A percentile compares a stretch with the other conserved stretches of the same genome.
Conservation (phyloP, 441 rosid species). For the Kokia cookei region DNA sequence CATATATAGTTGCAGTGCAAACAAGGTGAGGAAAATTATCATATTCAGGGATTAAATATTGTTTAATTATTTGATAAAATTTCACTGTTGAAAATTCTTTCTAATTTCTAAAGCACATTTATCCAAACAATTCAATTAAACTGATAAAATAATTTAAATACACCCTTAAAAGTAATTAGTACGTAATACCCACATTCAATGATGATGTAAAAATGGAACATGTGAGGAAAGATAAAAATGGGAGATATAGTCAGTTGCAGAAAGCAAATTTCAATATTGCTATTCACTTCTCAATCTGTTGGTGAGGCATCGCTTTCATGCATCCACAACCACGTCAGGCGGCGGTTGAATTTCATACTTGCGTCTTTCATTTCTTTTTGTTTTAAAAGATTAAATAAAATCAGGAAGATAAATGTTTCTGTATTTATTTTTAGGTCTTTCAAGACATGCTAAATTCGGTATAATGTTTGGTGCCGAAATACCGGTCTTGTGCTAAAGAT, state of each 20-base stretch:
- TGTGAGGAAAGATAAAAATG: too few species aligned
- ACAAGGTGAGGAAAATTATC: too few species aligned
- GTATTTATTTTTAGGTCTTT: constrained; percentile 12
- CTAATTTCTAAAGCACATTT: too few species aligned
- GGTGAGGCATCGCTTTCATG: neutral
- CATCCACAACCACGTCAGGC: neutral
- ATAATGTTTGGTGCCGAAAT: constrained; percentile 32
- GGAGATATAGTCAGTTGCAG: neutral
- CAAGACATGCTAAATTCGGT: constrained; percentile 37
- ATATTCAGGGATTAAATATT: too few species aligned
- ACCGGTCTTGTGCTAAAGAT: constrained; percentile 18
- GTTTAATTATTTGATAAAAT: too few species aligned
- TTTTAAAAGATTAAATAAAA: neutral
- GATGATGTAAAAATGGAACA: too few species aligned
- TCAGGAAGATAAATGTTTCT: neutral
- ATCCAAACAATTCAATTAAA: too few species aligned
- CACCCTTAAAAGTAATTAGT: too few species aligned
- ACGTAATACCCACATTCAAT: too few species aligned
- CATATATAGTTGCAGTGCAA: too few species aligned
- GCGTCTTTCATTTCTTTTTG: constrained; percentile 14
- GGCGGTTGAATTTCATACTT: neutral
- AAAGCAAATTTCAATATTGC: neutral
- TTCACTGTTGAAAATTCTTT: too few species aligned
- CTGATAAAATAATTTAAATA: too few species aligned
- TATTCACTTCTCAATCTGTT: neutral